phyloP scores from a whole-genome alignment of 2,329 filamentous ascomycete species.

The Pseudocercospora pini-densiflorae region DNA sequence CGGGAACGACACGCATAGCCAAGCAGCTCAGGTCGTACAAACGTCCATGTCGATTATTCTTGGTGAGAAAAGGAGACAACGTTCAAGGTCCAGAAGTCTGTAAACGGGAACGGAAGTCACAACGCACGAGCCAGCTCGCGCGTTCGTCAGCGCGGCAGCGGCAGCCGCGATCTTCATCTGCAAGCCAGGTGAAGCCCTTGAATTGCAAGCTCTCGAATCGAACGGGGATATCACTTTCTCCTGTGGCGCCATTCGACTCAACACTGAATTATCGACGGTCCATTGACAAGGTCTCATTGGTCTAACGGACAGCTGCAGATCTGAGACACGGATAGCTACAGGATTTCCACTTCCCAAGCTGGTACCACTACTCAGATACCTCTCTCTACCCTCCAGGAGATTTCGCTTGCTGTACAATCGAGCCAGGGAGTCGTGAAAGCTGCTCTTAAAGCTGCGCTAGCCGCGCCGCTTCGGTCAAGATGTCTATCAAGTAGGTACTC shows the following conservation, averaged over 20 bases:
- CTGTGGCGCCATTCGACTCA: neutral
- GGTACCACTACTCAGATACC: conserved; percentile 6
- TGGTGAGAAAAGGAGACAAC: neutral
- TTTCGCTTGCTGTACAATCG: conserved; percentile 5
- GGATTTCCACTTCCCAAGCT: neutral
- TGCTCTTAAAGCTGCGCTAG: neutral
- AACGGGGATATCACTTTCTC: neutral
- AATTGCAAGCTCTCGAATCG: neutral
- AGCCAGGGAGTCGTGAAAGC: neutral
- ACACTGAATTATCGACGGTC: neutral
- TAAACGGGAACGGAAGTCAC: neutral
- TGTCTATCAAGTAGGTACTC: conserved; percentile 22
- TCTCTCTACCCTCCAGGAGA: conserved; percentile 1
- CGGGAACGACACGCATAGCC: neutral
- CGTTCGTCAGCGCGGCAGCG: conserved; percentile 1
- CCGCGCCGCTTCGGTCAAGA: conserved; percentile 5
- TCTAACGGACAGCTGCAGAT: neutral
- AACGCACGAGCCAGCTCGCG: neutral
- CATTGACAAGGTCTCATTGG: neutral
- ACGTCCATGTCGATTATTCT: neutral
- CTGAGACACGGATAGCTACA: conserved; percentile 4
- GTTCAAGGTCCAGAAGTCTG: neutral
- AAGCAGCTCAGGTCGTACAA: neutral
- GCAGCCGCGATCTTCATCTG: neutral
- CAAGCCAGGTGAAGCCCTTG: neutral